phyloP scores from a whole-genome alignment of 805 yeast species.

The Zygosaccharomyces bailii region DNA sequence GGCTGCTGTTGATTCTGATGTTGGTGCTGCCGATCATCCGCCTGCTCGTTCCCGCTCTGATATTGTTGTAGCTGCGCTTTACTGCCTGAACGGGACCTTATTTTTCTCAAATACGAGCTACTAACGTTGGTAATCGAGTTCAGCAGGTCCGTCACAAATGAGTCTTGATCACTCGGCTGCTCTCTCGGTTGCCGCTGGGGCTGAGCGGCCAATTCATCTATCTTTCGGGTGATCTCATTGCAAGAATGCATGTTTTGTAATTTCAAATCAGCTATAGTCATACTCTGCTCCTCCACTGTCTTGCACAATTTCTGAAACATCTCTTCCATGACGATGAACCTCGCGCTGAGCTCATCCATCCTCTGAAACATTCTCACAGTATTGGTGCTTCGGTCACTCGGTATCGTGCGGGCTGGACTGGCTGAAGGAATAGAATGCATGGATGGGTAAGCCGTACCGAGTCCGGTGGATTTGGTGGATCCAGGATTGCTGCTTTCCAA shows the following conservation, averaged over 20 bases:
- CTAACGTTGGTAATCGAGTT: slow-evolving; percentile 33
- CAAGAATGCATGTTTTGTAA: slow-evolving; percentile 10
- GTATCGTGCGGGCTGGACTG: slow-evolving; percentile 12
- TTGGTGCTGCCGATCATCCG: background rate
- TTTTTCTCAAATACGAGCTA: slow-evolving; percentile 25
- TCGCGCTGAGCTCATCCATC: slow-evolving; percentile 33
- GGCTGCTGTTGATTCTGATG: slow-evolving; percentile 10
- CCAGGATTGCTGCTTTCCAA: slow-evolving; percentile 15
- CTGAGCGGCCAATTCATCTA: slow-evolving; percentile 9
- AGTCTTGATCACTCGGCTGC: slow-evolving; percentile 16
- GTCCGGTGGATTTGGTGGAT: slow-evolving; percentile 11
- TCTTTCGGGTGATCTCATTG: slow-evolving; percentile 6
- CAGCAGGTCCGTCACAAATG: slow-evolving; percentile 28
- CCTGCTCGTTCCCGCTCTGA: background rate
- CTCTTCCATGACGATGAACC: slow-evolving; percentile 34
- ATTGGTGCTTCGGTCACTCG: slow-evolving; percentile 14
- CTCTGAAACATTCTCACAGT: slow-evolving; percentile 31
- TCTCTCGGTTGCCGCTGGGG: background rate
- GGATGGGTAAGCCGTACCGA: slow-evolving; percentile 11
- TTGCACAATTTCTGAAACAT: slow-evolving; percentile 27
- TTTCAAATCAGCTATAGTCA: slow-evolving; percentile 16
- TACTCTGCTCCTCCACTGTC: slow-evolving; percentile 25
- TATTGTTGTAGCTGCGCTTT: background rate
- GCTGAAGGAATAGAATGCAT: slow-evolving; percentile 12
- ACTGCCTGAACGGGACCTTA: slow-evolving; percentile 8